These are phyloP conservation scores for Aspergillus nidulans DNA, from an alignment of 495 filamentous ascomycete genomes.

Conservation along the genomic window DNA sequence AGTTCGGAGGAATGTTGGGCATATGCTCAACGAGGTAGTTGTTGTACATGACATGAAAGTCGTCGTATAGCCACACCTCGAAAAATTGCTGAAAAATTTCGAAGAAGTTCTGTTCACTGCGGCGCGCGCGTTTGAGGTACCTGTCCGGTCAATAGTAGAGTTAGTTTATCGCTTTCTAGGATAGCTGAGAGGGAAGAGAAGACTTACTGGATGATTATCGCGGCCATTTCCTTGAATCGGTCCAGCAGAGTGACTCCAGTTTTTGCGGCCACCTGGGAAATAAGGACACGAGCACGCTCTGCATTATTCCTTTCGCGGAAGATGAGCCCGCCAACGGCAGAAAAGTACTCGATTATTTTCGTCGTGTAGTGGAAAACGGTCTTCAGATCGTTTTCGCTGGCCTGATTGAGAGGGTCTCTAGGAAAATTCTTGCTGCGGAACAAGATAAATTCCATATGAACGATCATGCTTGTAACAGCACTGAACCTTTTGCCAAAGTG, in stretches of 20 bases:
- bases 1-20: constrained; percentile 4
- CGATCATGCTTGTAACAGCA: background rate
- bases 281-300: background rate
- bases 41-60: constrained; percentile 15
- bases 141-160: constrained; percentile 7
- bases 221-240: constrained; percentile 18
- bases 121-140: constrained; percentile 20
- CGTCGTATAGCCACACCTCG: constrained; percentile 26
- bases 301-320: constrained; percentile 7
- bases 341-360: constrained; percentile 16
- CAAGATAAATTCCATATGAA: constrained; percentile 10
- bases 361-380: constrained; percentile 7
- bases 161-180: background rate
- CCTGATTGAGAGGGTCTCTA: background rate
- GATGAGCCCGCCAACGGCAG: constrained; percentile 15
- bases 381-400: constrained; percentile 5
- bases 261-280: constrained; percentile 10
- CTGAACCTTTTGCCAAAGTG: background rate
- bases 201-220: constrained; percentile 22
- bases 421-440: constrained; percentile 15
- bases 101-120: constrained; percentile 22
- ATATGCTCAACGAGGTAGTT: background rate
- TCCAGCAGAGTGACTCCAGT: background rate
- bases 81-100: constrained; percentile 22
- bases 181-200: background rate